phyloP scores from a whole-genome alignment of 2,329 filamentous ascomycete genomes.

The Aspergillus texensis region DNA sequence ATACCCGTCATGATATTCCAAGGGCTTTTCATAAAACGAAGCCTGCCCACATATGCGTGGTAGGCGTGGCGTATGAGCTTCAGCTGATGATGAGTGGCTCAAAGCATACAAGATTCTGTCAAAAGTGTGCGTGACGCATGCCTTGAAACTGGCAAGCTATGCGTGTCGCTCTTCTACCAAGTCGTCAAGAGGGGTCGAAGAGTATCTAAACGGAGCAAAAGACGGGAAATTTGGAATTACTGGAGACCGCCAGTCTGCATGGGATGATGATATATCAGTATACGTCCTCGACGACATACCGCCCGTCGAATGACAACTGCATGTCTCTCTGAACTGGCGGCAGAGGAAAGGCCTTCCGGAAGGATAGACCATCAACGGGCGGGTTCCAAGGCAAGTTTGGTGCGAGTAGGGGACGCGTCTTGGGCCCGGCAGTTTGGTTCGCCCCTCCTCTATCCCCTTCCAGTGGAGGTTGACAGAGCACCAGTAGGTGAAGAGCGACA shows the following conservation, averaged over 20 bases:
- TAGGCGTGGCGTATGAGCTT: conserved; percentile 17
- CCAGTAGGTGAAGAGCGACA: not conserved
- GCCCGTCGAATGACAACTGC: conserved; percentile 23
- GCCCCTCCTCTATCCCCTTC: conserved; percentile 28
- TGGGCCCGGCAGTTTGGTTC: conserved; percentile 33
- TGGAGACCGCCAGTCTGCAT: conserved; percentile 19
- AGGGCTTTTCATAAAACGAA: conserved; percentile 29
- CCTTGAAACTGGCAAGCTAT: not conserved
- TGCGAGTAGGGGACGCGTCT: conserved; percentile 17
- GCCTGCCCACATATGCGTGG: conserved; percentile 11
- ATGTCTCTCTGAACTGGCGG: conserved; percentile 20
- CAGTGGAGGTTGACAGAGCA: conserved; percentile 14
- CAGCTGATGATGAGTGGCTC: not conserved
- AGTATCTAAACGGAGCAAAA: conserved; percentile 7
- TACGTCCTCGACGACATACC: conserved; percentile 15
- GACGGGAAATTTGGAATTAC: conserved; percentile 9
- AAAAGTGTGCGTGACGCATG: not conserved
- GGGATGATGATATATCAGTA: conserved; percentile 29
- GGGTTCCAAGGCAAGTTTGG: not conserved
- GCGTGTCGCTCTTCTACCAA: not conserved
- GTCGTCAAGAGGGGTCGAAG: not conserved
- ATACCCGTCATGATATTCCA: conserved; percentile 33
- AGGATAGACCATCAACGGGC: conserved; percentile 12
- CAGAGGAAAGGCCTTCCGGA: conserved; percentile 22
- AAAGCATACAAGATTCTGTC: not conserved